Conservation (phyloP, 352 stramenopile genomes). For the Chrysophaeum taylorii region DNA sequence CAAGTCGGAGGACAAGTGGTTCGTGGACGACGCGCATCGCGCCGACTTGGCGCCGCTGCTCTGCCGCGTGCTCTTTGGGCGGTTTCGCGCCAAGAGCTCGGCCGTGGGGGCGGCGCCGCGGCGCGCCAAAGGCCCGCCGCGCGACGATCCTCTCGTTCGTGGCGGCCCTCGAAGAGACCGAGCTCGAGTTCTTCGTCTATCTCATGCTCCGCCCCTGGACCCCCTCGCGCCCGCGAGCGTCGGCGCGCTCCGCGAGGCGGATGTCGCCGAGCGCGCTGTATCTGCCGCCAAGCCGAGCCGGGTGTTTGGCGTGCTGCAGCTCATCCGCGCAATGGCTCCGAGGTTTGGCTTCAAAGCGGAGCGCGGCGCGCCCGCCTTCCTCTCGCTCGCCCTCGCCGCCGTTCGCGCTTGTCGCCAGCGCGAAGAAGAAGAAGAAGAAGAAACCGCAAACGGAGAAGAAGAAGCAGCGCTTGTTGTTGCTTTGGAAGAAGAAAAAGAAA, state of each 20-base stretch:
- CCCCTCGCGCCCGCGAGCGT: too few relatives aligned
- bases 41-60: conserved; percentile 63
- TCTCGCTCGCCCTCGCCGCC: not conserved
- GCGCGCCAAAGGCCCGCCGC: conserved; percentile 67
- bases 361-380: not conserved
- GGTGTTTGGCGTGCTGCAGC: not conserved
- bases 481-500: not conserved
- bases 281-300: not conserved
- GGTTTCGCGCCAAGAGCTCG: conserved; percentile 59
- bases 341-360: not conserved
- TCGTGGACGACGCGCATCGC: conserved; percentile 65
- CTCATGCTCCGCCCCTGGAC: conserved; percentile 74
- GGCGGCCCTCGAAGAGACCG: conserved; percentile 52
- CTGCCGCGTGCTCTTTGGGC: conserved; percentile 71
- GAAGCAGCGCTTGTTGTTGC: too few relatives aligned
- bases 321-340: not conserved
- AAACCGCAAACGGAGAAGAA: too few relatives aligned
- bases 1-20: too few relatives aligned
- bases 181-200: conserved; percentile 69
- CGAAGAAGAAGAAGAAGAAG: too few relatives aligned
- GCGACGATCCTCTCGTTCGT: conserved; percentile 74
- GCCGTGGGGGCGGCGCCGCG: conserved; percentile 62
- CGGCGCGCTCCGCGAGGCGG: not conserved
- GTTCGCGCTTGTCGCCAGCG: too few relatives aligned
- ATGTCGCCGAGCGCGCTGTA: not conserved